Base-by-base conservation (phyloP, 345 rosid genomes). In the Carallia pectinifolia region DNA sequence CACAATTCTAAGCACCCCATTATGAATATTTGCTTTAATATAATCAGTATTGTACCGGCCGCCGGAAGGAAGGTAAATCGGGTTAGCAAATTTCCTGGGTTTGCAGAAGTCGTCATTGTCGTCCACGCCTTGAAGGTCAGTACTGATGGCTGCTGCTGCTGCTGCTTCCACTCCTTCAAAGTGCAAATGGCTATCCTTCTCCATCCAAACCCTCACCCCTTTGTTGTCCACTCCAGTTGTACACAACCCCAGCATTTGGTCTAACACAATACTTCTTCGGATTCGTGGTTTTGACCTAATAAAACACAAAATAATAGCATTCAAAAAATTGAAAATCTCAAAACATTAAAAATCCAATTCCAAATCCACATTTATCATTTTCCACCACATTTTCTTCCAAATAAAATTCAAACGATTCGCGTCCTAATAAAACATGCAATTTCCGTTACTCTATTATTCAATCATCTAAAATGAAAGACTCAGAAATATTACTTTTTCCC, bases 211-310 rank as follows among this genome's bases (percentile, higher is more conserved):
- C 34, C 4, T 33, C 34, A 33, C 34, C 34, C 34, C 34, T 33
- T 33, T 33, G 34, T 33, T 1, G 34, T 33, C 34, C 34, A 33
- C 34, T 33, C 34, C 34, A 33, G 34, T n/a, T n/a, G n/a, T n/a
- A 77, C 67, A 90, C 87, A 19, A 90, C 60, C 78, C 96, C 96
- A 1, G 93, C 83, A 71, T 90, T 90, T 5, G 96, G 96, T 18
- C 92, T 90, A 71, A 90, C 96, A 54, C 92, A 90, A 53, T 90
- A 90, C 81, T 90, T 90, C 77, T 88, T 88, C 1, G 96, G 96
- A 75, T 90, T 90, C 7, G 96, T 90, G 18, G 96, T 88, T 75
- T 90, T 90, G 79, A 90, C 93, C 96, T 90, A 80, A 80, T 90
- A 80, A 80, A 65, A 66, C 80, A 1, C 75, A 68, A 61, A 59